Percentiles rank a stretch among this genome's conserved stretches.
These are phyloP conservation scores for Nitzschia sp. DNA, from an alignment of 108 stramenopile species.

Conservation along the genomic window DNA sequence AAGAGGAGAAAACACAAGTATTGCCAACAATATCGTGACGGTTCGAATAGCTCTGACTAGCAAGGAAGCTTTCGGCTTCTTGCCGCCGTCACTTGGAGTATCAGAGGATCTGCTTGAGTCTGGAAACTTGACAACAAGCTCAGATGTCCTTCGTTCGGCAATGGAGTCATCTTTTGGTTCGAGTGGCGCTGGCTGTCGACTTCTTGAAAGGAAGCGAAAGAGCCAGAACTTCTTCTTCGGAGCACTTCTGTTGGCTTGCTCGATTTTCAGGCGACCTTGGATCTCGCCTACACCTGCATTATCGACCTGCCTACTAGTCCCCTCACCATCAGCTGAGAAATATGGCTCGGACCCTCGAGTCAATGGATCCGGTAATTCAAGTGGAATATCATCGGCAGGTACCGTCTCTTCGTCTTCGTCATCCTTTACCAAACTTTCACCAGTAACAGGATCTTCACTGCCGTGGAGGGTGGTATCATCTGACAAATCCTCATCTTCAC, in stretches of 20 bases:
- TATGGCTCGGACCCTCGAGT: background rate
- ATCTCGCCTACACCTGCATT: background rate
- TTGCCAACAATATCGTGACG: conserved; percentile 6
- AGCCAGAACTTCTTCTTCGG: background rate
- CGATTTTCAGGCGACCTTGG: background rate
- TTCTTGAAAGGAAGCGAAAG: background rate
- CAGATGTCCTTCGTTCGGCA: background rate
- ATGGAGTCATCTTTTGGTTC: background rate
- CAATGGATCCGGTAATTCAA: background rate
- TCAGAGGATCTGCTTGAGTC: background rate
- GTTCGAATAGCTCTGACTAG: conserved; percentile 3
- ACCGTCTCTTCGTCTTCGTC: background rate
- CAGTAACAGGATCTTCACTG: too few relatives aligned
- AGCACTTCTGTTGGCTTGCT: background rate
- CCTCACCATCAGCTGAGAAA: background rate
- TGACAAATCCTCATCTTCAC: too few relatives aligned
- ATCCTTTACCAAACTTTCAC: background rate
- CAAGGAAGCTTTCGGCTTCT: background rate
- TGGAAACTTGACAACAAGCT: conserved; percentile 2
- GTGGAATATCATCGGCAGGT: background rate
- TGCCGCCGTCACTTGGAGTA: background rate
- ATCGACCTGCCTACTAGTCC: background rate
- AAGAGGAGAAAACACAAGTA: conserved; percentile 14
- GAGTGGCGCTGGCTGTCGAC: background rate
- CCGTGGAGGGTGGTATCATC: too few relatives aligned